Percentiles rank a stretch among this genome's conserved stretches.
Conservation (phyloP, 1,284 basidiomycete species). For the Trichosporon ovoides region DNA sequence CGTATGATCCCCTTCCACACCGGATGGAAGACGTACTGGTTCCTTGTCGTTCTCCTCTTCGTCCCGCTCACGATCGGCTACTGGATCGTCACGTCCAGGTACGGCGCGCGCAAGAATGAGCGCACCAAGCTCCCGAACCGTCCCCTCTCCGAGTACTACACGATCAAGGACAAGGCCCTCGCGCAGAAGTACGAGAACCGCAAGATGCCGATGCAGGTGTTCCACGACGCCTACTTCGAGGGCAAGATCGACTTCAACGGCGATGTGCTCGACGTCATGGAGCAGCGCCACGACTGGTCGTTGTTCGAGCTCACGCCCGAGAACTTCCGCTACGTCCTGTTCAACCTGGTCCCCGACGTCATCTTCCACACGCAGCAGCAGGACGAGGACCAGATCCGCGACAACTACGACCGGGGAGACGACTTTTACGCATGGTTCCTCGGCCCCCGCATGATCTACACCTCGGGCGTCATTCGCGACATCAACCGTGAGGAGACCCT, state of each 20-base stretch:
- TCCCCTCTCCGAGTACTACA: constrained; percentile 83
- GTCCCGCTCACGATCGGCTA: constrained; percentile 77
- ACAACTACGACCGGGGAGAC: constrained; percentile 94
- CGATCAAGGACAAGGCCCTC: constrained; percentile 77
- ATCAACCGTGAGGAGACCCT: constrained; percentile 73
- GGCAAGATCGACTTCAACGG: constrained; percentile 95
- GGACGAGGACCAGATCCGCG: constrained; percentile 93
- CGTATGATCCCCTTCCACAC: constrained; percentile 62
- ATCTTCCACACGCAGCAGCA: constrained; percentile 82
- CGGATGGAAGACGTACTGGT: constrained; percentile 65
- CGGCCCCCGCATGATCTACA: constrained; percentile 65
- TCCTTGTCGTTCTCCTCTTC: constrained; percentile 68
- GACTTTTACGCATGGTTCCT: constrained; percentile 84
- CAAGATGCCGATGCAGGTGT: constrained; percentile 96
- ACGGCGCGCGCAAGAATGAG: constrained; percentile 76
- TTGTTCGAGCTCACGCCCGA: constrained; percentile 62
- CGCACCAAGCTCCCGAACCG: constrained; percentile 82
- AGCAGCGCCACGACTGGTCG: constrained; percentile 93
- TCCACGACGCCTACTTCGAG: constrained; percentile 97
- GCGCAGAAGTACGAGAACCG: constrained; percentile 68
- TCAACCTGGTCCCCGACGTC: constrained; percentile 83
- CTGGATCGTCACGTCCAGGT: constrained; percentile 82
- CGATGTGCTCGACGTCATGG: constrained; percentile 90
- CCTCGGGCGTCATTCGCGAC: constrained; percentile 80
- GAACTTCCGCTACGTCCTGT: constrained; percentile 91